Base-by-base conservation (phyloP, 306 rosid species). In the Mucuna pruriens region DNA sequence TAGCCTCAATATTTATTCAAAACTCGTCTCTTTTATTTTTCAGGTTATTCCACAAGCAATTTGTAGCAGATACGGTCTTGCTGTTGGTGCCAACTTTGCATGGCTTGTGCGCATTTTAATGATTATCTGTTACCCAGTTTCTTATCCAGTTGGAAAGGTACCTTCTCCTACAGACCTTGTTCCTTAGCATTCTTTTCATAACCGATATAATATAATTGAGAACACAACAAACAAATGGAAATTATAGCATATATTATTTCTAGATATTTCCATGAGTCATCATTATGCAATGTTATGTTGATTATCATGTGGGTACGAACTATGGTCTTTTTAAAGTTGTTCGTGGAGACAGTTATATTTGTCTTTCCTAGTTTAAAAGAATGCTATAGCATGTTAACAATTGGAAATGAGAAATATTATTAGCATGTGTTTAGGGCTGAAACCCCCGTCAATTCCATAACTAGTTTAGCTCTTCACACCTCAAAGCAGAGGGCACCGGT, bases 21-120 rank as follows among this genome's bases (percentile, higher is more conserved):
- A n/a, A n/a, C n/a, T n/a, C 10, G n/a, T 22, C 1, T 81, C 72
- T 84, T 25, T 58, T 22, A 74, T 83, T 68, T 83, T 68, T 60
- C 80, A 96, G 99, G 98, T 96, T 88, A 96, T 96, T 66, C 99
- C 99, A 2, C 99, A 96, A 90, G 88, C 99, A 75, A 96, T 91
- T 85, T 96, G 99, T 81, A 87, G 91, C 40, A 87, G 99, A 85
- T 96, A 96, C 61, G 99, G 99, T 80, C 98, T 96, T 71, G 97
- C 99, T 25, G 98, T 96, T 1, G 99, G 99, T 80, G 89, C 99
- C 64, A 96, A 94, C 84, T 86, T 93, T 25, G 93, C 87, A 11
- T 85, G 94, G 85, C 92, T 96, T 73, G 99, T 96, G 69, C 83
- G 94, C 51, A 6, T 92, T 75, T 83, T 96, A 79, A 96, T 96